phyloP scores from a whole-genome alignment of 371 early-diverging fungal genomes.

The Blastocladiella emersonii region DNA sequence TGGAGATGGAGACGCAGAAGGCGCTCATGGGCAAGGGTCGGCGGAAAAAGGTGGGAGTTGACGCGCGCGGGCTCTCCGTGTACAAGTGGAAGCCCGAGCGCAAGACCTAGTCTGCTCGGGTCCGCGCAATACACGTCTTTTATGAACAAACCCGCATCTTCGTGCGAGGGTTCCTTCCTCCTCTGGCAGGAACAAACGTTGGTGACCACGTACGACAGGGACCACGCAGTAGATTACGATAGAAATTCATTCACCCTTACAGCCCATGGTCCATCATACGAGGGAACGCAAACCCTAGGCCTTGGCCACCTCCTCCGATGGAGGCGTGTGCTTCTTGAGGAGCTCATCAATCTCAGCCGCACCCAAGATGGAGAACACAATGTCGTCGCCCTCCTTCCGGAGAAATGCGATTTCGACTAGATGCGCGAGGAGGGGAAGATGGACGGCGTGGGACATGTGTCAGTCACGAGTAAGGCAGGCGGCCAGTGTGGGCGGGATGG shows the following conservation, averaged over 20 bases:
- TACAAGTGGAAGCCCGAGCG: conserved; percentile 87
- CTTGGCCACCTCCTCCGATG: background rate
- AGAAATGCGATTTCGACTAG: conserved; percentile 24
- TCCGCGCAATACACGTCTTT: too few relatives aligned
- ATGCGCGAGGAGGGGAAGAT: background rate
- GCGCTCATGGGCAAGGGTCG: conserved; percentile 68
- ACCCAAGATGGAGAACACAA: conserved; percentile 17
- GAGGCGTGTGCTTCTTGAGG: conserved; percentile 15
- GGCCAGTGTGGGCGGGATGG: background rate
- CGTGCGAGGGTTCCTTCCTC: too few relatives aligned
- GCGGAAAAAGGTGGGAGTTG: conserved; percentile 65
- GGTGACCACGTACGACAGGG: too few relatives aligned
- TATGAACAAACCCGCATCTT: too few relatives aligned
- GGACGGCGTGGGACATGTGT: too few relatives aligned
- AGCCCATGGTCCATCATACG: too few relatives aligned
- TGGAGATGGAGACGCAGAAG: conserved; percentile 64
- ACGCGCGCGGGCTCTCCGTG: conserved; percentile 57
- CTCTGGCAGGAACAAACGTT: too few relatives aligned
- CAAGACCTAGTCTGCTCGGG: too few relatives aligned
- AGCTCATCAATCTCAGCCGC: conserved; percentile 20
- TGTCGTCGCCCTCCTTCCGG: conserved; percentile 15
- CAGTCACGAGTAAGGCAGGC: too few relatives aligned
- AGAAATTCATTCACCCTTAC: too few relatives aligned
- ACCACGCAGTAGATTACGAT: too few relatives aligned
- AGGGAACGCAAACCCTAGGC: too few relatives aligned